phyloP scores from a whole-genome alignment of 1,139 yeast species.

The Suhomyces terraborum region DNA sequence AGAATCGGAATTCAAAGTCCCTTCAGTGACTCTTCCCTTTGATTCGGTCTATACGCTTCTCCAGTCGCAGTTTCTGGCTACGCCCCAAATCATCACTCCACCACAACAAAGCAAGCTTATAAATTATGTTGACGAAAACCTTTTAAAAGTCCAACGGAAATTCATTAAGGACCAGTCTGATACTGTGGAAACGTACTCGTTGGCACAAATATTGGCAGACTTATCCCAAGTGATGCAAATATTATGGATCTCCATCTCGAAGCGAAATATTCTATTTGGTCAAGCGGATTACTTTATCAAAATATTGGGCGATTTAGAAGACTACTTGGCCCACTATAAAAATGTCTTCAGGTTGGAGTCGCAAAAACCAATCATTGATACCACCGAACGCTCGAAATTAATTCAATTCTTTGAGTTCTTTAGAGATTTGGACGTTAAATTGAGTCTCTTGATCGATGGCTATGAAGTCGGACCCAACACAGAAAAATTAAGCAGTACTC shows the following conservation, averaged over 20 bases:
- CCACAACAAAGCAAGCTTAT: constrained; percentile 63
- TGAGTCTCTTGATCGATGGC: constrained; percentile 47
- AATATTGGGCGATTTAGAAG: constrained; percentile 67
- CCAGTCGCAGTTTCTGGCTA: constrained; percentile 16
- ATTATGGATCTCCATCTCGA: constrained; percentile 24
- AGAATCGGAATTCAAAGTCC: background rate
- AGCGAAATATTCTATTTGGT: constrained; percentile 41
- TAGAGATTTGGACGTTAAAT: constrained; percentile 45
- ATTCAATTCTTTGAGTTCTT: constrained; percentile 39
- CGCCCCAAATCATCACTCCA: constrained; percentile 15
- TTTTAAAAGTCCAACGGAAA: constrained; percentile 60
- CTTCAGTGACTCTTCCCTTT: constrained; percentile 32
- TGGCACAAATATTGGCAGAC: constrained; percentile 21
- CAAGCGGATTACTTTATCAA: constrained; percentile 62
- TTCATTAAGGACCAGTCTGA: constrained; percentile 63
- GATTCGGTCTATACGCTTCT: constrained; percentile 27
- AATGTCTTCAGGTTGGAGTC: constrained; percentile 14
- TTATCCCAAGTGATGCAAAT: constrained; percentile 18
- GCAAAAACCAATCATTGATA: constrained; percentile 12
- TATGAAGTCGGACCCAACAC: constrained; percentile 16
- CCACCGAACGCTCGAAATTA: constrained; percentile 20
- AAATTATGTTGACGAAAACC: constrained; percentile 59
- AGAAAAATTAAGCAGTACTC: constrained; percentile 39
- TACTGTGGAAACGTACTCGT: constrained; percentile 20
- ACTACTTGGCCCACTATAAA: constrained; percentile 53